Conservation (phyloP, 257 asterid species). For the Forsythia suspensa region DNA sequence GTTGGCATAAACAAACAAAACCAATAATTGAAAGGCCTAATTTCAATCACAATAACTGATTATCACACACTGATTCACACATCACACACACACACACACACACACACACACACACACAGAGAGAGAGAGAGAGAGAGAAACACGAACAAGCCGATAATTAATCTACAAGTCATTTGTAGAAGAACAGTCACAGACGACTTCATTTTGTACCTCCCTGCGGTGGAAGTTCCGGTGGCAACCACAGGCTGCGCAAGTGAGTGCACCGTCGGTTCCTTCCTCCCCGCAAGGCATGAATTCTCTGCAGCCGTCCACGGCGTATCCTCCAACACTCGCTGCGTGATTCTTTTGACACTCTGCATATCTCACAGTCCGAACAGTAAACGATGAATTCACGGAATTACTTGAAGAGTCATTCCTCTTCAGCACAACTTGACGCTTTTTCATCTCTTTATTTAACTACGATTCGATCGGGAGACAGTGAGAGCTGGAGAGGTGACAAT, state of each 20-base stretch:
- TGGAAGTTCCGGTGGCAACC: slow-evolving; percentile 91
- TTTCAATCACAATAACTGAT: too few relatives aligned
- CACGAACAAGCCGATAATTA: background rate
- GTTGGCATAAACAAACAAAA: too few relatives aligned
- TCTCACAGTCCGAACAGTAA: slow-evolving; percentile 37
- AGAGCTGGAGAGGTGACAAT: background rate
- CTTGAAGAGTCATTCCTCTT: slow-evolving; percentile 32
- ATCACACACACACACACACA: slow-evolving; percentile 26
- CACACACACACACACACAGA: slow-evolving; percentile 30
- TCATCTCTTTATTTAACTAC: slow-evolving; percentile 32
- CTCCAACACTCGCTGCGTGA: slow-evolving; percentile 86
- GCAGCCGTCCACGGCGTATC: slow-evolving; percentile 94
- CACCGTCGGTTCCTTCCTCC: slow-evolving; percentile 42
- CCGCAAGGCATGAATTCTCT: slow-evolving; percentile 80
- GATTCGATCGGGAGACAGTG: background rate
- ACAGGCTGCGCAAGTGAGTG: slow-evolving; percentile 87
- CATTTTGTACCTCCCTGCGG: slow-evolving; percentile 55
- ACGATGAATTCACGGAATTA: slow-evolving; percentile 36
- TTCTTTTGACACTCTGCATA: slow-evolving; percentile 88
- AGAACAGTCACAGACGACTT: slow-evolving; percentile 40
- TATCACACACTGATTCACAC: slow-evolving; percentile 13
- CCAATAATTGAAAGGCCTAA: too few relatives aligned
- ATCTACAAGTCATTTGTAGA: slow-evolving; percentile 7
- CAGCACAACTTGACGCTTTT: slow-evolving; percentile 47
- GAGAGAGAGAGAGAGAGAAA: too few relatives aligned